Evolutionary conservation across 306 rosid species (phyloP), one percentile per base, ranked within the genome.

Genomic region (Coriaria nepalensis): DNA sequence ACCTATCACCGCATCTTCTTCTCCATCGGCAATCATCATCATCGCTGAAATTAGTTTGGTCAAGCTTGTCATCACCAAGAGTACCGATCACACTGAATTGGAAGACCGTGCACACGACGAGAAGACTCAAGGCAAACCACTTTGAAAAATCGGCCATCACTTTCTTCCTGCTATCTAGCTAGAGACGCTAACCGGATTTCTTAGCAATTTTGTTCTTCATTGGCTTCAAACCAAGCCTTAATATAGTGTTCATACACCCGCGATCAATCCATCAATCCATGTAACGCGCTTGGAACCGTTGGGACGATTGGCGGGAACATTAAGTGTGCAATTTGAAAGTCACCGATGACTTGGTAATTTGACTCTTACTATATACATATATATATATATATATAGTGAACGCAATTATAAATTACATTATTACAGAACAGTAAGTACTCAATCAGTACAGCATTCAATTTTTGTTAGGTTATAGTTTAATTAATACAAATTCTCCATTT

Each of bases 11-110:
- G 37, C 87, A 72, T 4, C 73, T 53, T 2, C 73, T 65, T n/a
- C 80, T 79, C 64, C 74, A 78, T 50, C 65, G 62, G 46, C 96
- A 78, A 40, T 63, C 75, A 37, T 69, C 68, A 4, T 50, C 76
- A 40, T 75, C 74, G 0, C 49, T 53, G 48, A 59, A 82, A 49
- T 84, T 47, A 2, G 45, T 56, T 52, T 66, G 35, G 41, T 78
- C 57, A 50, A 82, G 70, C 66, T 68, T 70, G 6, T 60, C 47
- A 71, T 80, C 94, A 13, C 79, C 87, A 37, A 73, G 58, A 44
- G 58, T 33, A 20, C 33, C n/a, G 5, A 51, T 9, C 37, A 73
- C 65, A 33, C 78, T 78, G 59, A 78, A 40, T 32, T 73, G 74
- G 45, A 83, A 72, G 47, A 65, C 78, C 67, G 78, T 63, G 74